Base-by-base conservation (phyloP, 805 yeast genomes). In the Candida boidinii region DNA sequence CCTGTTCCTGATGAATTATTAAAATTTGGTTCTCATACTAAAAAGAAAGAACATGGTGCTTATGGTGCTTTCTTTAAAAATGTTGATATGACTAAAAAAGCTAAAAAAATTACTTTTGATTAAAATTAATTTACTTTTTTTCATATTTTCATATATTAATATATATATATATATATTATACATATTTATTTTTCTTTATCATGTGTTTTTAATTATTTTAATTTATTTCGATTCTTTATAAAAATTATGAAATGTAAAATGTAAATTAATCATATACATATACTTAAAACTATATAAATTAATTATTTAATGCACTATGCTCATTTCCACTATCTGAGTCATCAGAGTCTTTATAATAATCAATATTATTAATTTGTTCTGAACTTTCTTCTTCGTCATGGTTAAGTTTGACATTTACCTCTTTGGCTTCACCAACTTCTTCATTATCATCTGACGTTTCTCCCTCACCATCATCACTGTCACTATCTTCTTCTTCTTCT, bases 11-110 rank as follows among this genome's bases (percentile, higher is more conserved):
- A 84, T 33, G 97, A 87, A 36, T 67, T 92, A 52, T 70, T 85
- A 54, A 90, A 88, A 58, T 92, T 90, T 48, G 99, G 99, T 30
- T 87, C 96, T 6, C 97, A 92, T 61, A 92, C 97, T 9, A 92
- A 92, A 63, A 90, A 88, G 80, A 92, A 92, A 68, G 88, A 86
- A 43, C 98, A 92, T 54, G 76, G 90, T 43, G 96, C 90, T n/a
- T 92, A 92, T 49, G 99, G 99, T 44, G 96, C 97, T 1, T 92
- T 92, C 67, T 92, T 66, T 68, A 92, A 90, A 55, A 86, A 88
- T 52, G 92, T 90, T 30, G 97, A 87, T 49, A 70, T 84, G 70
- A 64, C 75, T 42, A 77, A 79, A 55, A 76, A 78, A 51, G 88
- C 88, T 37, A 92, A 85, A 62, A 92, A 92, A 70, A 85, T 90